Percentiles rank a stretch among this genome's conserved stretches.
phyloP scores from a whole-genome alignment of 148 eudicot species.

The Cornus suecica region DNA sequence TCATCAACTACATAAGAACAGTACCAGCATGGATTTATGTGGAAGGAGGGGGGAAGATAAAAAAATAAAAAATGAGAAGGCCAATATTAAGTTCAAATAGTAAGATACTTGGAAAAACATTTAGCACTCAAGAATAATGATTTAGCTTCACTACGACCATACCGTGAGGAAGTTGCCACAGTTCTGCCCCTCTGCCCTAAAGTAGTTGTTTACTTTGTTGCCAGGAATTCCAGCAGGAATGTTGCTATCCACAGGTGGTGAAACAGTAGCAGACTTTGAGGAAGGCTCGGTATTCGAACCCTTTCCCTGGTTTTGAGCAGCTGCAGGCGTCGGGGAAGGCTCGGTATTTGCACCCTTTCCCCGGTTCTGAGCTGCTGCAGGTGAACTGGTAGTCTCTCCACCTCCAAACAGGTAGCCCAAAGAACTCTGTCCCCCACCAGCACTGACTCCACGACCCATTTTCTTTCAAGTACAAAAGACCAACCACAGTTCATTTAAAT shows the following conservation, averaged over 20 bases:
- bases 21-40: not conserved
- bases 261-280: constrained; percentile 12
- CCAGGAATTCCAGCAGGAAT: constrained; percentile 24
- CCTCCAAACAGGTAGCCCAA: constrained; percentile 38
- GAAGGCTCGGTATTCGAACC: constrained; percentile 13
- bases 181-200: constrained; percentile 31
- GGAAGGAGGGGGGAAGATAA: not conserved
- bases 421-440: constrained; percentile 41
- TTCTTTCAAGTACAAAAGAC: not conserved
- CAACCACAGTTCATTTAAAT: not conserved
- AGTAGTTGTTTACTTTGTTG: constrained; percentile 22
- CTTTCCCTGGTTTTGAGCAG: constrained; percentile 15
- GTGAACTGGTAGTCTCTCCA: constrained; percentile 22
- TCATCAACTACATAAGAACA: not conserved
- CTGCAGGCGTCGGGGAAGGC: constrained; percentile 9
- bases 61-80: not conserved
- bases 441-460: constrained; percentile 42
- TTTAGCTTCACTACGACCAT: not conserved
- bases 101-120: not conserved
- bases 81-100: not conserved
- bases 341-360: constrained; percentile 7
- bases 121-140: too few relatives aligned
- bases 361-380: constrained; percentile 15
- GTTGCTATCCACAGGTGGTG: constrained; percentile 16
- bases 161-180: constrained; percentile 38